A percentile compares a stretch with the other conserved stretches of the same genome.
Evolutionary conservation across 768 basidiomycete species (phyloP).

Genomic region (Mycena galopus): DNA sequence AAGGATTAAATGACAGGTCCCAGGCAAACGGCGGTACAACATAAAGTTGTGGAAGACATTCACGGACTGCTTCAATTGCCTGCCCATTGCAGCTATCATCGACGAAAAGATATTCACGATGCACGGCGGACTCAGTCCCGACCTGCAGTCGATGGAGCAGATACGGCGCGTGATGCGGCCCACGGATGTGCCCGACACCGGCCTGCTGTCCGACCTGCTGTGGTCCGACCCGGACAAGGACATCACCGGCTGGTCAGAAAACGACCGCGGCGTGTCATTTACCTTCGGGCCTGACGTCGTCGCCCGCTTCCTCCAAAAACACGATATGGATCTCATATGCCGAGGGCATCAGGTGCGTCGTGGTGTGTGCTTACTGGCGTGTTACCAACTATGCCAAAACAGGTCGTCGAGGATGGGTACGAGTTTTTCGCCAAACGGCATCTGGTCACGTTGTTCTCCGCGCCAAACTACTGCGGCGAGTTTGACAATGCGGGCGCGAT

Average conservation of each 20-base stretch:
- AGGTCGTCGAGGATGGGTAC: conserved; percentile 99
- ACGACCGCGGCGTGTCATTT: conserved; percentile 98
- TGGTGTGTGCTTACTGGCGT: no score
- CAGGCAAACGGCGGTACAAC: conserved; percentile 99
- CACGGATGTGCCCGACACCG: conserved; percentile 98
- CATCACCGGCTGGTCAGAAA: conserved; percentile 99
- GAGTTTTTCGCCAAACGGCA: conserved; percentile 99
- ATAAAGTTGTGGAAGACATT: conserved; percentile 99
- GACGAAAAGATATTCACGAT: conserved; percentile 99
- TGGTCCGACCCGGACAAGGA: conserved; percentile 99
- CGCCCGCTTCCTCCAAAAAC: conserved; percentile 97
- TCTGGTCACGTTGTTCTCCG: conserved; percentile 96
- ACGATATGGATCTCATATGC: conserved; percentile 99
- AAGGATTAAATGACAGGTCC: conserved; percentile 21
- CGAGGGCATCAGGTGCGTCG: conserved; percentile 92
- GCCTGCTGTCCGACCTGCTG: conserved; percentile 93
- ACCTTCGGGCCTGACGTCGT: conserved; percentile 99
- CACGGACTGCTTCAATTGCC: conserved; percentile 99
- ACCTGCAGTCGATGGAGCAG: conserved; percentile 99
- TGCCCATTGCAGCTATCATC: conserved; percentile 99
- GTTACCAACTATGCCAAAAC: conserved; percentile 15
- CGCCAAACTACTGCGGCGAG: conserved; percentile 95
- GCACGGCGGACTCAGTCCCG: conserved; percentile 98
- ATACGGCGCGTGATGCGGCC: conserved; percentile 99
- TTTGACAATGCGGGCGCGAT: conserved; percentile 99